These are phyloP conservation scores for Tulasnella calospora DNA, from an alignment of 768 basidiomycete species.

Conservation along the genomic window DNA sequence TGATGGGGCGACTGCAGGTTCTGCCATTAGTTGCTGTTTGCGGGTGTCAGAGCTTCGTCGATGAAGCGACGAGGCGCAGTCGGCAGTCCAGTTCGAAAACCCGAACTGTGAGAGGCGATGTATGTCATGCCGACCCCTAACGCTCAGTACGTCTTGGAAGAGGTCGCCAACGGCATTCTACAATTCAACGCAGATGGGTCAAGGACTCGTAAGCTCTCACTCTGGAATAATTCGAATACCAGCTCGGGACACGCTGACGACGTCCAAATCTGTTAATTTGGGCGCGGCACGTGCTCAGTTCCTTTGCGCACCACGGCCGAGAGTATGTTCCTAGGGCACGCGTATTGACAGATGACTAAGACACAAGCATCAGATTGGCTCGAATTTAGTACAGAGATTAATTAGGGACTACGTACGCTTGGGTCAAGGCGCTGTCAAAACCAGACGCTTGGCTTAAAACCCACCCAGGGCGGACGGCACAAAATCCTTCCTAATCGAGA, in stretches of 20 bases:
- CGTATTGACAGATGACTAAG: not conserved
- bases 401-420: not conserved
- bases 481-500: not conserved
- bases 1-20: slow-evolving; percentile 4
- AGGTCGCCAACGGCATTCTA: not conserved
- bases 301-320: not conserved
- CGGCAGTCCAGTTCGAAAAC: slow-evolving; percentile 3
- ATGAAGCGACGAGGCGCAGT: slow-evolving; percentile 2
- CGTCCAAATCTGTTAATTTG: not conserved
- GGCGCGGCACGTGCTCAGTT: not conserved
- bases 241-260: not conserved
- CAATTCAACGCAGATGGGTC: not conserved
- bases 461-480: not conserved
- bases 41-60: not conserved
- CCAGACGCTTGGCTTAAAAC: not conserved
- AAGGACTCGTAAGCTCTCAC: not conserved
- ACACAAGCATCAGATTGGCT: not conserved
- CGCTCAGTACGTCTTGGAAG: not conserved
- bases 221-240: not conserved
- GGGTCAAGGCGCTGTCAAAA: not conserved
- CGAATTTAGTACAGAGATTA: not conserved
- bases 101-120: slow-evolving; percentile 1
- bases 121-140: not conserved
- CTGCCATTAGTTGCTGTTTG: not conserved
- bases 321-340: not conserved